Evolutionary conservation across 805 yeast species (phyloP), one percentile per base, ranked within the genome.

Genomic region (Pichia gijzeniarum): DNA sequence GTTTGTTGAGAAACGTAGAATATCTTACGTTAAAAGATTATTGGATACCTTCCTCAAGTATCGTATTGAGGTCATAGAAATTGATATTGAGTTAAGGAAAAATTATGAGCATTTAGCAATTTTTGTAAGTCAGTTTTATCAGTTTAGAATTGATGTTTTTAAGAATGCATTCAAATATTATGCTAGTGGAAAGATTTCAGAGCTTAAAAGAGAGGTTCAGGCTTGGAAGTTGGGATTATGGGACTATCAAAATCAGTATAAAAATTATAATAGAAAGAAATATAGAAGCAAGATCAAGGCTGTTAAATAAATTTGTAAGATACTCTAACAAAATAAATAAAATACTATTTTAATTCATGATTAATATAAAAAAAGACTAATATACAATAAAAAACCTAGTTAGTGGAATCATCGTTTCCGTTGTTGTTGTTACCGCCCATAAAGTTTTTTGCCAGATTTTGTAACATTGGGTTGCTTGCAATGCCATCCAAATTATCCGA

Each of bases 391-490:
- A 9, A 10, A 27, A 27, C 6, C 33, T 30, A 30, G 14, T 13
- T 5, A 12, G 33, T 9, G 33, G 33, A 32, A 27, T 35, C 32
- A 48, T 31, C 44, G 7, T 37, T 30, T 21, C 21, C 35, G 17
- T 39, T 38, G 19, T 40, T 38, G 22, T 41, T 48, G 17, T 33
- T 25, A 28, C 77, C 77, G 40, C 85, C 84, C 76, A 82, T 74
- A 59, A 87, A 80, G 56, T 72, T 82, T 47, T 70, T 73, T 30
- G 90, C 93, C 78, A 84, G 67, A 52, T 82, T 76, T 62, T 72
- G 79, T 38, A 88, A 67, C 71, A 79, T 78, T 45, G 95, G 95
- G 64, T 88, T 83, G 64, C 79, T 83, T 86, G 88, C 77, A 61
- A 89, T 57, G 40, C 82, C 86, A 35, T 76, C 69, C 63, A 89